Evolutionary conservation across 257 asterid genomes (phyloP).

Genomic region (Phtheirospermum japonicum): DNA sequence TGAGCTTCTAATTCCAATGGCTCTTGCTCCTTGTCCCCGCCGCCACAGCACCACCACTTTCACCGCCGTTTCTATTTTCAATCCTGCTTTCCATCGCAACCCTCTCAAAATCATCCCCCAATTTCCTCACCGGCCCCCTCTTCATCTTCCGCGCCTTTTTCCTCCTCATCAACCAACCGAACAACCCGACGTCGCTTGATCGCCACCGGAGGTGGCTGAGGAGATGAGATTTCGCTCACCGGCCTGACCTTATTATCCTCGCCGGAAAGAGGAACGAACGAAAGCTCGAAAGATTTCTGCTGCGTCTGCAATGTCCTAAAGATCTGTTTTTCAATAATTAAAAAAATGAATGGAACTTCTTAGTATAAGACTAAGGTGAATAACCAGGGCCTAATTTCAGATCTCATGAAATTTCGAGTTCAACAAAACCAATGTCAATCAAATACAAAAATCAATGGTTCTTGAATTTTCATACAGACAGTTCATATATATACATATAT

Average conservation of each 20-base stretch:
- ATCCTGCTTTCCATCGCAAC: conserved; percentile 53
- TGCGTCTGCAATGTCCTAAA: conserved; percentile 24
- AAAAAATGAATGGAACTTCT: too few species aligned
- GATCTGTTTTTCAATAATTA: too few species aligned
- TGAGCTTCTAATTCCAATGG: conserved; percentile 34
- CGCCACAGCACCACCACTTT: conserved; percentile 18
- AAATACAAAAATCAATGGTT: too few species aligned
- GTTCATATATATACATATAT: too few species aligned
- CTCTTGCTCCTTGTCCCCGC: too few species aligned
- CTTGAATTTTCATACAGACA: too few species aligned
- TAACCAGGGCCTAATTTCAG: too few species aligned
- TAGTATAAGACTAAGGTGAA: too few species aligned
- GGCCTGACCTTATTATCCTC: not conserved
- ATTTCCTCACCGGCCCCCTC: conserved; percentile 56
- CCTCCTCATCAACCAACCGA: conserved; percentile 40
- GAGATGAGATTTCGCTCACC: conserved; percentile 35
- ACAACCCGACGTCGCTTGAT: conserved; percentile 57
- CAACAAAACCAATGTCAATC: too few species aligned
- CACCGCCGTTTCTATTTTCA: conserved; percentile 6
- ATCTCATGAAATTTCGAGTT: too few species aligned
- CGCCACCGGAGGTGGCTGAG: conserved; percentile 71
- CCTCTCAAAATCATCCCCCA: conserved; percentile 72
- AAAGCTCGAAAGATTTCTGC: conserved; percentile 19
- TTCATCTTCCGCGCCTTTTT: conserved; percentile 30
- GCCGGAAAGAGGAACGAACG: not conserved